Conservation (phyloP, 139 green algal genomes). For the Chlamydomonas applanata region DNA sequence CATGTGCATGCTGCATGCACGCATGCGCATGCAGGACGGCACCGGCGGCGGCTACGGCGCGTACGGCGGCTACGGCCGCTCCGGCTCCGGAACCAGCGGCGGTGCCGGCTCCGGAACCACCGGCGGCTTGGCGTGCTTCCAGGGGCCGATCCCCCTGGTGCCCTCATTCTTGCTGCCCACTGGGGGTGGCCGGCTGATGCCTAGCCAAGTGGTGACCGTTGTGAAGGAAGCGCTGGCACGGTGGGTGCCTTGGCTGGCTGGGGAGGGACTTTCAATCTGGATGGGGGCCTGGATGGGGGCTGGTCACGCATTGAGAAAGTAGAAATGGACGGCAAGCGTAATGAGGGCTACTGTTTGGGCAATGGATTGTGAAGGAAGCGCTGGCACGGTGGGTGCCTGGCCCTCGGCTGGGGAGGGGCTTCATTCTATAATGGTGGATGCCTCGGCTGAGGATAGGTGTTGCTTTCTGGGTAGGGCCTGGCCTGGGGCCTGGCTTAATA, state of each 20-base stretch:
- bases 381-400: too few species aligned
- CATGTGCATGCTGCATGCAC: neutral
- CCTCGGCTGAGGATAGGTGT: too few species aligned
- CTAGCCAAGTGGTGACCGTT: neutral
- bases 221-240: neutral
- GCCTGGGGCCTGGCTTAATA: too few species aligned
- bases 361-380: too few species aligned
- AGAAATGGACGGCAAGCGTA: too few species aligned
- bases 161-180: neutral
- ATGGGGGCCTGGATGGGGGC: too few species aligned
- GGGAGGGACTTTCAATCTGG: too few species aligned
- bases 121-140: neutral
- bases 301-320: too few species aligned
- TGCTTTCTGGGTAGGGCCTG: too few species aligned
- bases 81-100: neutral
- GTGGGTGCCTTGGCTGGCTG: neutral
- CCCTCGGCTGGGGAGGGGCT: too few species aligned
- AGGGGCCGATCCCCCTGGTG: conserved; percentile 4
- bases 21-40: neutral
- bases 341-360: too few species aligned
- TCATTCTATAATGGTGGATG: too few species aligned
- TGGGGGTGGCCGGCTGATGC: neutral
- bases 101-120: neutral
- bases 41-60: neutral
- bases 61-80: neutral